Evolutionary conservation across 331 rosid species (phyloP).

Genomic region (Rosa hybrid): DNA sequence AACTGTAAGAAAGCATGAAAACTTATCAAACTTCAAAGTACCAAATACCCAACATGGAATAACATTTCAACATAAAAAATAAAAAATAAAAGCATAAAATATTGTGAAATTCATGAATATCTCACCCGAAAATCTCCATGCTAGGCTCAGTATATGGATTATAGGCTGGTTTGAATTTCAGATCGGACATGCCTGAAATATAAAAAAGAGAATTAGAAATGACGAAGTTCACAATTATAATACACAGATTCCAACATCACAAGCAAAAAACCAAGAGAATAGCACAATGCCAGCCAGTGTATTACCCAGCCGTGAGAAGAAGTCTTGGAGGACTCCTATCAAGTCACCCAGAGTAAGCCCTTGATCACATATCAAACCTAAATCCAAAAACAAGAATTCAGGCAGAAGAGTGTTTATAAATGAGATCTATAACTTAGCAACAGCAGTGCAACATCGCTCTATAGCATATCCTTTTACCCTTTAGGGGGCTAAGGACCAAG

Average conservation of each 20-base stretch:
- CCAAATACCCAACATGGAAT: slow-evolving; percentile 13
- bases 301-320: slow-evolving; percentile 84
- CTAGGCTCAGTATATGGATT: slow-evolving; percentile 97
- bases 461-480: not conserved
- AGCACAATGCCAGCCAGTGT: slow-evolving; percentile 9
- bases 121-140: slow-evolving; percentile 95
- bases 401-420: slow-evolving; percentile 8
- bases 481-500: not conserved
- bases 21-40: slow-evolving; percentile 16
- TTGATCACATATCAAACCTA: slow-evolving; percentile 89
- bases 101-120: not conserved
- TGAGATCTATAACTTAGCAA: not conserved
- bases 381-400: slow-evolving; percentile 23
- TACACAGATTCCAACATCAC: not conserved
- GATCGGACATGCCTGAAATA: slow-evolving; percentile 72
- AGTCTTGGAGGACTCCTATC: slow-evolving; percentile 83
- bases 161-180: slow-evolving; percentile 92
- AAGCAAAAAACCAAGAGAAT: not conserved
- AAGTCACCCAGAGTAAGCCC: slow-evolving; percentile 89
- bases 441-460: not conserved
- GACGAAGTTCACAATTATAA: not conserved
- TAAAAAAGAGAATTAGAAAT: not conserved
- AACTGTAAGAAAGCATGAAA: slow-evolving; percentile 40
- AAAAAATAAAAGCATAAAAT: too few species aligned
- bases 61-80: not conserved